Percentiles rank a stretch among this genome's conserved stretches.
These are phyloP conservation scores for Russula olivacea DNA, from an alignment of 768 basidiomycete species.

Conservation along the genomic window DNA sequence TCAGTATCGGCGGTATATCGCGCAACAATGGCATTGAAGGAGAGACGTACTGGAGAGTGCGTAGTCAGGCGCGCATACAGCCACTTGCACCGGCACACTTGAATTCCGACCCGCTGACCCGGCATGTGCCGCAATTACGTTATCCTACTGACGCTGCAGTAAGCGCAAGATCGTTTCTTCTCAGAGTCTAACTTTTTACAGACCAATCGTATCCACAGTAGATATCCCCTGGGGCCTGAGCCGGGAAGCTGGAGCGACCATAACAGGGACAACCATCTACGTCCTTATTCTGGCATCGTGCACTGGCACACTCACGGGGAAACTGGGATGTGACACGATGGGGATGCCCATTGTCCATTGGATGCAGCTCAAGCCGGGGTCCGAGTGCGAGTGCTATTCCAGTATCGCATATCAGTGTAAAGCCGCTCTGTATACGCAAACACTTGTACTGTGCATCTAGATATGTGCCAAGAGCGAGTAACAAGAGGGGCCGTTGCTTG, in stretches of 20 bases:
- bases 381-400: not conserved
- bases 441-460: not conserved
- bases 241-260: not conserved
- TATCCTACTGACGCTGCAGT: not conserved
- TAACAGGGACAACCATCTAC: not conserved
- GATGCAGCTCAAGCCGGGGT: not conserved
- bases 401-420: not conserved
- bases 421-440: not conserved
- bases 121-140: conserved; percentile 1
- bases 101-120: not conserved
- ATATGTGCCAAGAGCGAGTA: not conserved
- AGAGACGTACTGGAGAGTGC: conserved; percentile 10
- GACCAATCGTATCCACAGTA: too few species aligned
- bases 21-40: not conserved
- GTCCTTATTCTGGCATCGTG: not conserved
- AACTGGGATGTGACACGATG: not conserved
- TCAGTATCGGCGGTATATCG: conserved; percentile 11
- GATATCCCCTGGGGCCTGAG: not conserved
- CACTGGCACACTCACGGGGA: too few species aligned
- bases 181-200: not conserved
- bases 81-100: not conserved
- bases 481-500: not conserved
- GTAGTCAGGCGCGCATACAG: not conserved
- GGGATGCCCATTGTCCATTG: not conserved
- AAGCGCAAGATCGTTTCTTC: not conserved